phyloP scores from a whole-genome alignment of 2,329 filamentous ascomycete genomes.

The Rhynchosporium agropyri region DNA sequence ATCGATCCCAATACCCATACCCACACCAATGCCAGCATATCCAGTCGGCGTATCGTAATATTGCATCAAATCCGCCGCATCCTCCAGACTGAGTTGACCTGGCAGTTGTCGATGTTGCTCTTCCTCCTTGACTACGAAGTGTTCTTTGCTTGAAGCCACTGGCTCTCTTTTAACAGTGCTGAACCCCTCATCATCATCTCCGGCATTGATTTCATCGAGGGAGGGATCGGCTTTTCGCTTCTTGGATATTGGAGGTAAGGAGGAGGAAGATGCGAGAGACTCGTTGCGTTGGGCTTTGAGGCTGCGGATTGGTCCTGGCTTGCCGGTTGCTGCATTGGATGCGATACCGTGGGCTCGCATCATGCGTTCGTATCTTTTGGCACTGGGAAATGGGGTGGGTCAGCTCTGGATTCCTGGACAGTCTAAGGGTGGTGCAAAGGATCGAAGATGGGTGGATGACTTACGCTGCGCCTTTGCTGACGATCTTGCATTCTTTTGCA shows the following conservation, averaged over 20 bases:
- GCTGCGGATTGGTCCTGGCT: conserved; percentile 29
- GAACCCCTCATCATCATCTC: conserved; percentile 34
- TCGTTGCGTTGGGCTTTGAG: conserved; percentile 27
- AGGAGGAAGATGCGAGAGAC: conserved; percentile 12
- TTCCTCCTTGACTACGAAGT: conserved; percentile 31
- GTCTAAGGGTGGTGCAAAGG: neutral
- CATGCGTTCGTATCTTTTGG: conserved; percentile 69
- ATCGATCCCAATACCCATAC: conserved; percentile 2
- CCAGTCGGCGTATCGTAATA: conserved; percentile 30
- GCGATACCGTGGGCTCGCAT: conserved; percentile 59
- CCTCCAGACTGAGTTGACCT: conserved; percentile 24
- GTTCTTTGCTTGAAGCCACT: conserved; percentile 18
- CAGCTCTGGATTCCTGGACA: neutral
- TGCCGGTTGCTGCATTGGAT: conserved; percentile 35
- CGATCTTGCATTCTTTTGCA: conserved; percentile 63
- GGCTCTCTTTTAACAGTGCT: conserved; percentile 29
- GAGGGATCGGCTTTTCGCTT: conserved; percentile 36
- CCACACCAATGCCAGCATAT: conserved; percentile 7
- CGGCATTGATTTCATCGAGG: conserved; percentile 29
- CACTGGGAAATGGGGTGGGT: conserved; percentile 46
- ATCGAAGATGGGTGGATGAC: conserved; percentile 37
- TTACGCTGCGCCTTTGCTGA: conserved; percentile 71
- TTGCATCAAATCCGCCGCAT: conserved; percentile 30
- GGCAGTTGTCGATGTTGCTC: conserved; percentile 16
- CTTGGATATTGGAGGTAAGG: conserved; percentile 24